phyloP scores from a whole-genome alignment of 495 filamentous ascomycete genomes.

The Neurospora intermedia region DNA sequence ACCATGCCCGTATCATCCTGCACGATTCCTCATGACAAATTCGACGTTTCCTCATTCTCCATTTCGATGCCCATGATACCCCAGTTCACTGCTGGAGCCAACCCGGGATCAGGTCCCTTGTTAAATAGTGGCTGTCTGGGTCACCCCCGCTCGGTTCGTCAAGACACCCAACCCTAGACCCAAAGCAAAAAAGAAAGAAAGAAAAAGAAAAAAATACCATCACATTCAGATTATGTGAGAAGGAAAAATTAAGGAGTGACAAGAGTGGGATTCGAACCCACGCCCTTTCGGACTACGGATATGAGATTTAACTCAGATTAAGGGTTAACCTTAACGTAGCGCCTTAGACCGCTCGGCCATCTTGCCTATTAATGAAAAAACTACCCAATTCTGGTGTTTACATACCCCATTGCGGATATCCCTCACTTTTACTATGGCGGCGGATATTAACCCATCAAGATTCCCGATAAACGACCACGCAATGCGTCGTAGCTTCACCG shows the following conservation, averaged over 20 bases:
- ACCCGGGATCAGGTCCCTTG: neutral
- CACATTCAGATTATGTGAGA: too few relatives aligned
- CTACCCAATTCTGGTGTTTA: neutral
- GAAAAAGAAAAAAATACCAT: neutral
- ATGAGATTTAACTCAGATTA: constrained; percentile 5
- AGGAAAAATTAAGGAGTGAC: neutral
- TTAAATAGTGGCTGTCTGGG: neutral
- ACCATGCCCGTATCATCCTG: neutral
- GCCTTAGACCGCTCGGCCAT: constrained; percentile 20
- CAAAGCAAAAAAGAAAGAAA: neutral
- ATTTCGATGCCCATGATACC: neutral
- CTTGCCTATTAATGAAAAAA: constrained; percentile 2
- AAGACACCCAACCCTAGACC: neutral
- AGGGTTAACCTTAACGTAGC: constrained; percentile 19
- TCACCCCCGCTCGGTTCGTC: neutral
- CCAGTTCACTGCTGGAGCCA: neutral
- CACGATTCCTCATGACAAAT: neutral
- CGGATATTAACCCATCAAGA: neutral
- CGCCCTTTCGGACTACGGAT: constrained; percentile 4
- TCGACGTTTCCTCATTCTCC: neutral
- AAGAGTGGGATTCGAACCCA: constrained; percentile 12
- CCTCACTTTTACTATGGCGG: neutral
- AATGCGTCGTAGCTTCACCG: neutral
- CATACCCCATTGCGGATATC: neutral
- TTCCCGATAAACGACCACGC: neutral